Evolutionary conservation across 176 grass and related monocot species (phyloP), one percentile per base, ranked within the genome.

Genomic region (Aegilops tauschii): DNA sequence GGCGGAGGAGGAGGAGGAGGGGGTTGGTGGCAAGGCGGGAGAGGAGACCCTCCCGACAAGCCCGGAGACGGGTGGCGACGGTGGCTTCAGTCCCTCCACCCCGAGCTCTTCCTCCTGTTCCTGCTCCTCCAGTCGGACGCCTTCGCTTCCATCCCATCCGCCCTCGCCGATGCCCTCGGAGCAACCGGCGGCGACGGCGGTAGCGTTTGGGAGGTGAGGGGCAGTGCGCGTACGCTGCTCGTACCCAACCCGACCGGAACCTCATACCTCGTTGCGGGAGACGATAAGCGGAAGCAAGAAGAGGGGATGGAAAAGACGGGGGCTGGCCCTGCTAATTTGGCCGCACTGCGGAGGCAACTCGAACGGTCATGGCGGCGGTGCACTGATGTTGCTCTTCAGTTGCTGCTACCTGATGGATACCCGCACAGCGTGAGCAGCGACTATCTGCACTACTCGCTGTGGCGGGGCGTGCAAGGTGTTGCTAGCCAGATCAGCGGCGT

Each of bases 401-500:
- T 94, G 63, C 40, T 98, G 70, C 88, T 98, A 21, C 96, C 96
- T 2, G 86, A 92, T 12, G 92, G 96, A 37, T 96, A 94, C 67
- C 96, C 93, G 11, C 63, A 95, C 76, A 98, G 96, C 34, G 90
- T 98, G 37, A 98, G 92, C 88, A 82, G 86, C 65, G 93, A 98
- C 78, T 98, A 98, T 84, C 58, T 94, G 23, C 85, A 96, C 14
- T 98, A 98, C 82, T 94, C 96, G 36, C 85, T 98, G 11, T 98
- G 96, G 96, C 89, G 93, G 56, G 92, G 83, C 4, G 82, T 92
- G 65, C 96, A 98, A 73, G 93, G 93, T 49, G 84, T 98, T 16
- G 93, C 96, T 14, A 94, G 90, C 88, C 92, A 98, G 85, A 85
- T 96, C 88, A 96, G 90, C n/a, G 88, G 90, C 3, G 93, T 98